Evolutionary conservation across 169 alveolate species (phyloP).

Genomic region (Cyclospora cayetanensis): DNA sequence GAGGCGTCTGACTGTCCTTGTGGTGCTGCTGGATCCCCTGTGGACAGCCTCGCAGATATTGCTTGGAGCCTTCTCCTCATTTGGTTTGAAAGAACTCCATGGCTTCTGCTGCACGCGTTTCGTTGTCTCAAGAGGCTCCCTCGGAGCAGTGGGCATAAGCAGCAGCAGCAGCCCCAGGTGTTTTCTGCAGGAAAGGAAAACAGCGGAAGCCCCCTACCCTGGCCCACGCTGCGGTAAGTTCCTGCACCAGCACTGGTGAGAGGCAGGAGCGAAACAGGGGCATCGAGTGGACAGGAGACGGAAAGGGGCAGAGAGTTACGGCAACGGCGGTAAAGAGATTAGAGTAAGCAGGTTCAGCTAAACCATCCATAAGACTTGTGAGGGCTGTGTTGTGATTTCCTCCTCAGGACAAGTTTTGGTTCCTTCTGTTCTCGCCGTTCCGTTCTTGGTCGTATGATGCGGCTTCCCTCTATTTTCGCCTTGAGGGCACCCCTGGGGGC

Average conservation of each 20-base stretch:
- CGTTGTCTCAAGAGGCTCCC: neutral
- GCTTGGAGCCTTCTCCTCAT: neutral
- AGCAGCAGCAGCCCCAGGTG: neutral
- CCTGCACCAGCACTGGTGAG: neutral
- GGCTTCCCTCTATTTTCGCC: neutral
- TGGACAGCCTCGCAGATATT: neutral
- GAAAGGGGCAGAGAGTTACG: neutral
- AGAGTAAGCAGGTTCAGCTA: neutral
- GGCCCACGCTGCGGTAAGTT: neutral
- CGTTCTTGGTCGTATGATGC: neutral
- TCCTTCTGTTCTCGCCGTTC: neutral
- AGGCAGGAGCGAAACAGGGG: neutral
- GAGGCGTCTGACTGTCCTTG: neutral
- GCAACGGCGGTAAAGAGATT: neutral
- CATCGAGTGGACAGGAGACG: neutral
- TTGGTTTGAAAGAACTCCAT: neutral
- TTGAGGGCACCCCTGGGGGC: neutral
- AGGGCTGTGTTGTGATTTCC: neutral
- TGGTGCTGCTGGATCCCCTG: neutral
- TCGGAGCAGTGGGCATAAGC: neutral
- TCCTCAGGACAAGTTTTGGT: neutral
- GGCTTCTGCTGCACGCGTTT: conserved; percentile 18
- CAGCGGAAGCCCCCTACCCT: neutral
- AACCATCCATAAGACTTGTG: neutral
- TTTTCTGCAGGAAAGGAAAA: neutral